phyloP scores from a whole-genome alignment of 2,329 filamentous ascomycete species.

The Diaporthe sp. region DNA sequence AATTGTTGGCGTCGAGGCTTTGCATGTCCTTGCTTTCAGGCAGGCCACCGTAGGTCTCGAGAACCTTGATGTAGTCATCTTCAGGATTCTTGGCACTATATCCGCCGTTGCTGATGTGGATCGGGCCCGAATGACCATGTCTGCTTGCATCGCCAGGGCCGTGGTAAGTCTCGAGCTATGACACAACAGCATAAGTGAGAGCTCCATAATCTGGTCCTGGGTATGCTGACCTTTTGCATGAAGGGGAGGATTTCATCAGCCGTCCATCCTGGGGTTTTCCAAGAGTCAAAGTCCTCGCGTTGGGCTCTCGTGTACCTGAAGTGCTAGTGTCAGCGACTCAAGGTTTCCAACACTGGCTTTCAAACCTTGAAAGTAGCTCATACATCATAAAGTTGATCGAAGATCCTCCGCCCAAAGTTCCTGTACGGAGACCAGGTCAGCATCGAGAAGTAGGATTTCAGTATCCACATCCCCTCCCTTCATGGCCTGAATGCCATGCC shows the following conservation, averaged over 20 bases:
- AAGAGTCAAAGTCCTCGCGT: conserved; percentile 48
- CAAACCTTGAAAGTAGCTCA: background rate
- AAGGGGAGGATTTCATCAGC: conserved; percentile 58
- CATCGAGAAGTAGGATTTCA: background rate
- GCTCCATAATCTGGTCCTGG: background rate
- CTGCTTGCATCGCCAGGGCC: conserved; percentile 44
- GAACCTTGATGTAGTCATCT: conserved; percentile 61
- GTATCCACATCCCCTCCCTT: background rate
- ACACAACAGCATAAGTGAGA: background rate
- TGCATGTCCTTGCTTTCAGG: conserved; percentile 64
- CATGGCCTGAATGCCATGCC: background rate
- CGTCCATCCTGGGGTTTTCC: conserved; percentile 46
- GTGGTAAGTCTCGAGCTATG: conserved; percentile 45
- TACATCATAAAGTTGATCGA: conserved; percentile 61
- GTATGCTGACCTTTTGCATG: conserved; percentile 57
- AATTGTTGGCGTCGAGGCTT: conserved; percentile 58
- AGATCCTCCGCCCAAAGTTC: conserved; percentile 65
- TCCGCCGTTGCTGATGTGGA: conserved; percentile 63
- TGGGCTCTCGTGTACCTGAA: conserved; percentile 47
- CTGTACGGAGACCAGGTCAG: background rate
- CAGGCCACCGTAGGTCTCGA: conserved; percentile 57
- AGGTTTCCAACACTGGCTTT: no score
- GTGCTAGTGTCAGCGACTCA: background rate
- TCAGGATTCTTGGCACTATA: conserved; percentile 54
- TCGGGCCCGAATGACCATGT: conserved; percentile 63